A percentile compares a stretch with the other conserved stretches of the same genome.
Evolutionary conservation across 495 filamentous ascomycete genomes (phyloP).

Genomic region (Cenococcum geophilum): DNA sequence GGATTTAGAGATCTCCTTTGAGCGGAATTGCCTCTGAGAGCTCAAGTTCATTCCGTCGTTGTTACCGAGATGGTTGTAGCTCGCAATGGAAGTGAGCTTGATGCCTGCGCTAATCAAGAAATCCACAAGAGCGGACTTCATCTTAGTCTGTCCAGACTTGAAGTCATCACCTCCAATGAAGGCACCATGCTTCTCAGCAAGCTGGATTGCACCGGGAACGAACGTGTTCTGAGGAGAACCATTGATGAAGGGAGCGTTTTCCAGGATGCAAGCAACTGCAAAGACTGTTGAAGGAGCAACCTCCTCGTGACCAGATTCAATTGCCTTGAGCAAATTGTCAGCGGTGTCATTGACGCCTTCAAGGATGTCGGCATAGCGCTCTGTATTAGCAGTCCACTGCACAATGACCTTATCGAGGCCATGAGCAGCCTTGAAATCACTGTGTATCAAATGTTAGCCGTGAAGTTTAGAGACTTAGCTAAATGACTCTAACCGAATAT

Average conservation of each 20-base stretch:
- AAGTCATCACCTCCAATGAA: conserved; percentile 99
- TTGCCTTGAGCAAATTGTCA: conserved; percentile 82
- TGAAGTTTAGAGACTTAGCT: neutral
- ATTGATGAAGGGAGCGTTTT: conserved; percentile 94
- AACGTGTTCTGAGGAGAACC: conserved; percentile 99
- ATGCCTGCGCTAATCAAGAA: conserved; percentile 98
- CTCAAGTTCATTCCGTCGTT: conserved; percentile 98
- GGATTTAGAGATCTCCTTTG: conserved; percentile 98
- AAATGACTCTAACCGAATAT: conserved; percentile 71
- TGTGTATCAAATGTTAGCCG: conserved; percentile 30
- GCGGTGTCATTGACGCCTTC: conserved; percentile 93
- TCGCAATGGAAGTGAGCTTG: conserved; percentile 97
- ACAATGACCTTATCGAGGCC: conserved; percentile 92
- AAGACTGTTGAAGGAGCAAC: conserved; percentile 93
- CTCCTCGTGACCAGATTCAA: conserved; percentile 80
- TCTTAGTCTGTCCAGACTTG: conserved; percentile 99
- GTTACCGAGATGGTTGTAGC: conserved; percentile 99
- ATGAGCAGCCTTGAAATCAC: conserved; percentile 85
- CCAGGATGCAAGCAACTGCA: conserved; percentile 87
- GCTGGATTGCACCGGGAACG: conserved; percentile 82
- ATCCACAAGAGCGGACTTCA: conserved; percentile 98
- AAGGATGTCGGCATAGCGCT: conserved; percentile 86
- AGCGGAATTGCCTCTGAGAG: conserved; percentile 96
- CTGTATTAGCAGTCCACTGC: conserved; percentile 98
- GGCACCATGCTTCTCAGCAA: conserved; percentile 79